These are phyloP conservation scores for Candida boidinii DNA, from an alignment of 805 yeast species.

Conservation along the genomic window DNA sequence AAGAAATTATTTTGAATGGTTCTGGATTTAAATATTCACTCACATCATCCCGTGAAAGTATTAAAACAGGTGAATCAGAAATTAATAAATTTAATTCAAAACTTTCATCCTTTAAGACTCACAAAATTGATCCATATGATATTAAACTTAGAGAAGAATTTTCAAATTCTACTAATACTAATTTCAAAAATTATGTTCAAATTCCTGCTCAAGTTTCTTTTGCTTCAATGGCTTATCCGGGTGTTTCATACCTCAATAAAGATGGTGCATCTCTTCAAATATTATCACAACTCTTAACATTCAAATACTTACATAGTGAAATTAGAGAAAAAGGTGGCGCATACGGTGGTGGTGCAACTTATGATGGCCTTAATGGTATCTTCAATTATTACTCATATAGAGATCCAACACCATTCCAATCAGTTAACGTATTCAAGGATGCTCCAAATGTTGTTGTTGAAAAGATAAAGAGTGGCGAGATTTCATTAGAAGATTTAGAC, in stretches of 20 bases:
- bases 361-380: constrained; percentile 72
- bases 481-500: constrained; percentile 53
- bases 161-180: not conserved
- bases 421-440: constrained; percentile 50
- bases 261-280: constrained; percentile 87
- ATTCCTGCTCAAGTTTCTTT: constrained; percentile 88
- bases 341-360: constrained; percentile 91
- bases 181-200: constrained; percentile 40
- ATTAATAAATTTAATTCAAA: constrained; percentile 23
- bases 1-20: constrained; percentile 32
- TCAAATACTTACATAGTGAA: constrained; percentile 78
- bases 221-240: constrained; percentile 57
- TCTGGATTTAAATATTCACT: constrained; percentile 41
- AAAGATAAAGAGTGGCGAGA: constrained; percentile 13
- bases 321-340: constrained; percentile 97
- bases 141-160: not conserved
- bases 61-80: constrained; percentile 26
- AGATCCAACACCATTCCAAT: constrained; percentile 79
- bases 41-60: constrained; percentile 45
- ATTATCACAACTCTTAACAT: constrained; percentile 70
- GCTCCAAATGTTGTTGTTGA: constrained; percentile 39
- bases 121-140: constrained; percentile 7
- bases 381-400: constrained; percentile 84
- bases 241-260: constrained; percentile 54
- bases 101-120: constrained; percentile 2